Evolutionary conservation across 371 early-diverging fungal genomes (phyloP), one percentile per base, ranked within the genome.

Genomic region (Lichtheimia ramosa): DNA sequence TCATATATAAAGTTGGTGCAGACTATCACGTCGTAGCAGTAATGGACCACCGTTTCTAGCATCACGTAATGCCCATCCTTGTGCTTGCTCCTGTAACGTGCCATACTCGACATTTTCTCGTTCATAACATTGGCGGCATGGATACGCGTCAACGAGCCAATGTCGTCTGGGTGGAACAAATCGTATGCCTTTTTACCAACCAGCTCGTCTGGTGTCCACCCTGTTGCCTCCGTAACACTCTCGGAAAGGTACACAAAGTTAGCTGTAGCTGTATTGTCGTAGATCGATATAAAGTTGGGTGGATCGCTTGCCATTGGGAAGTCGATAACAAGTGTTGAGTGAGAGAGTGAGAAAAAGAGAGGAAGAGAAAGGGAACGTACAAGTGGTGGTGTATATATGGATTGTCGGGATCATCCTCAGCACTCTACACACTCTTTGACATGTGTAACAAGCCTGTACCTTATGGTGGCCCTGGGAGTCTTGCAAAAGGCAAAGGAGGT

Each of bases 131-230:
- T 75, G 20, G 71, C 70, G 13, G 61, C 56, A 46, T 85, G 82
- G 0, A 76, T 64, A 2, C 69, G 54, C 24, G 64, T 60, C 14
- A 79, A 48, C 20, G 75, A 58, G 2, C 43, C 34, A n/a, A 69
- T 48, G 53, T 85, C 82, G 41, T 74, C 73, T 3, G 71, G 71
- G 62, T 82, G 81, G n/a, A 78, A 70, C 18, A 73, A 58, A 13
- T 64, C 57, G 58, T 84, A 86, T 8, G 74, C 77, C 3, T 69
- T 64, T 23, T 54, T 57, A 4, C 84, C 82, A 0, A 74, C 58
- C 21, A 86, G 25, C 43, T 86, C 87, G 16, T 79, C 68, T n/a
- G 81, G 79, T 2, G 64, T 54, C 50, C 67, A 85, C 0, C 87
- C 87, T 3, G 83, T 64, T 13, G 79, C 69, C 2, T 75, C 70